Base-by-base conservation (phyloP, 129 eudicot genomes). In the Oenanthe sinensis region DNA sequence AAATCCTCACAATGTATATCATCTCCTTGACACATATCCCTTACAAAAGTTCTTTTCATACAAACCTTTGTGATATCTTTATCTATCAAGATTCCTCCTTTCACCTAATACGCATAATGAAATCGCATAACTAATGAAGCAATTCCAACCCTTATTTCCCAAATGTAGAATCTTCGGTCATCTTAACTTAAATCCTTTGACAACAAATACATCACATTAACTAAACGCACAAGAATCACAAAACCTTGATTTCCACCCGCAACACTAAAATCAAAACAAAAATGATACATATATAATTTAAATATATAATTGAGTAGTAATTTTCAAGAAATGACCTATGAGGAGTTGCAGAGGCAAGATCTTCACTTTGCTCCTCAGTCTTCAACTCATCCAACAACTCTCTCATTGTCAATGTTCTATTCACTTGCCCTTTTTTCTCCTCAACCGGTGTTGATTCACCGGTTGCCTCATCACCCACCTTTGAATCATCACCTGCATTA, bases 301-400 rank as follows among this genome's bases (percentile, higher is more conserved):
- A 1, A 20, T n/a, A 19, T 6, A 58, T 2, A 58, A 60, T 20
- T 0, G 15, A 60, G 12, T 1, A 60, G 2, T 7, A 48, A 14
- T 2, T n/a, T 60, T 60, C 72, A 42, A 70, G 46, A 70, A 70
- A 39, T 17, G 14, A 91, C 98, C 97, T 91, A 36, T 46, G 75
- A 73, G 87, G 80, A 73, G 92, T 82, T 22, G 77, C 78, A 8
- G 78, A 68, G 50, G 76, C 85, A 33, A 12, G 74, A 75, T 44
- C 84, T 37, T 81, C 79, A 67, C 48, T 78, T 44, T 47, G 74
- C 17, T 82, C 85, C 24, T 82, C 92, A 74, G 50, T 88, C 88
- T 88, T 91, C 90, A 91, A 91, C 77, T 88, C 98, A 74, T 79
- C 82, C 79, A 93, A 69, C 82, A 93, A 86, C 75, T 91, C 96